phyloP scores from a whole-genome alignment of 1,284 basidiomycete species.

The Cryptococcus jaspeensis region DNA sequence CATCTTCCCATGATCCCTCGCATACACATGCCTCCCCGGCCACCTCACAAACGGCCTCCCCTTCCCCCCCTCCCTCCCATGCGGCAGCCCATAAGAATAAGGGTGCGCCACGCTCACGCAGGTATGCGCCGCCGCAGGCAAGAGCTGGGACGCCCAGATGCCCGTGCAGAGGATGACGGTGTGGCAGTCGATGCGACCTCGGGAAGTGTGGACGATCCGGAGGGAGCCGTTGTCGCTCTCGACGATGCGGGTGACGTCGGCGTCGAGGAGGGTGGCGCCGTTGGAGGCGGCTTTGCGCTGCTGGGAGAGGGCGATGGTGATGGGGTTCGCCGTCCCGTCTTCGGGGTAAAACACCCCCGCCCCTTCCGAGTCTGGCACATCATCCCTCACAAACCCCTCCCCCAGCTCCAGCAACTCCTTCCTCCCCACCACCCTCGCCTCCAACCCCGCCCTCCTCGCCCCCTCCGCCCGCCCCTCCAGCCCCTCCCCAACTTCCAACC shows the following conservation, averaged over 20 bases:
- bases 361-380: neutral
- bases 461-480: slow-evolving; percentile 5
- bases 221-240: neutral
- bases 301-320: slow-evolving; percentile 8
- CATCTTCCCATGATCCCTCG: slow-evolving; percentile 28
- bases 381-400: slow-evolving; percentile 14
- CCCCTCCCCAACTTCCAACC: slow-evolving; percentile 18
- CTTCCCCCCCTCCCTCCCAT: neutral
- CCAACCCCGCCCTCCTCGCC: slow-evolving; percentile 11
- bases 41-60: slow-evolving; percentile 26
- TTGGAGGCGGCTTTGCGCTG: slow-evolving; percentile 12
- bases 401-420: slow-evolving; percentile 11
- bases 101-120: slow-evolving; percentile 29
- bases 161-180: slow-evolving; percentile 28
- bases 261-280: slow-evolving; percentile 15
- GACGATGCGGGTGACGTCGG: slow-evolving; percentile 14
- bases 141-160: slow-evolving; percentile 32
- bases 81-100: slow-evolving; percentile 20
- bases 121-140: slow-evolving; percentile 10
- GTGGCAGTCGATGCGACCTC: slow-evolving; percentile 9
- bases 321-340: slow-evolving; percentile 28
- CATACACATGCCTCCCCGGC: slow-evolving; percentile 27
- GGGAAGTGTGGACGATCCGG: slow-evolving; percentile 1
- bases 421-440: slow-evolving; percentile 7
- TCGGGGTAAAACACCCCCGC: slow-evolving; percentile 10